Base-by-base conservation (phyloP, 225 moss, liverwort and hornwort species). In the Straminergon stramineum region DNA sequence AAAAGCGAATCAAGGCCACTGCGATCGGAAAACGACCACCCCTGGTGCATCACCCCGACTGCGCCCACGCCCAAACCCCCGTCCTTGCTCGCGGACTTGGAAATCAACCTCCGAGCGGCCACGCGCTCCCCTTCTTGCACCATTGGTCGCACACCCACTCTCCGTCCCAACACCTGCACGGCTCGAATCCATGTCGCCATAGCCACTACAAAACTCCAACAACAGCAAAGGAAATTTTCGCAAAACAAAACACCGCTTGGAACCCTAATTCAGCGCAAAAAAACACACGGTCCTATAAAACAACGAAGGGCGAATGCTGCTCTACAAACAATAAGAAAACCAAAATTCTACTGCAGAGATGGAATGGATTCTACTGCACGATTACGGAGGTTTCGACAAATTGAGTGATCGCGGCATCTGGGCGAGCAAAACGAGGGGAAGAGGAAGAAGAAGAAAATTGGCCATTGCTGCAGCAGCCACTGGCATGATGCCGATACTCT, bases 141-240 rank as follows among this genome's bases (percentile, higher is more conserved):
- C 78, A 92, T 67, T 15, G 94, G 94, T 55, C 93, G 80, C 84
- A 91, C 73, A 28, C 78, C 55, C 3, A 85, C 93, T 82, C 93
- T 88, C 82, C 92, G 91, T 22, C 94, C 94, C 53, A 94, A 41
- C 41, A 92, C 84, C 57, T 91, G 92, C 89, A 94, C 91, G n/a
- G 93, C 93, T 61, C 92, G 91, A 12, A 93, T 90, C 93, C 93
- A 94, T 70, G 94, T 92, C 88, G 94, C 93, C 94, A 94, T 94
- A 23, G 37, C 61, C 75, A 62, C 83, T 56, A 21, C 55, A 26
- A 56, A n/a, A 85, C 34, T 45, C 37, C 69, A 58, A 43, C 57
- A 83, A 37, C 32, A 85, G 28, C 62, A 39, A 28, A 28, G 7
- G 66, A 58, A 31, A 5, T 15, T 6, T 10, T 15, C 12, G 4